Evolutionary conservation across 176 grass and related monocot genomes (phyloP), one percentile per base, ranked within the genome.

Genomic region (Urochloa ruziziensis): DNA sequence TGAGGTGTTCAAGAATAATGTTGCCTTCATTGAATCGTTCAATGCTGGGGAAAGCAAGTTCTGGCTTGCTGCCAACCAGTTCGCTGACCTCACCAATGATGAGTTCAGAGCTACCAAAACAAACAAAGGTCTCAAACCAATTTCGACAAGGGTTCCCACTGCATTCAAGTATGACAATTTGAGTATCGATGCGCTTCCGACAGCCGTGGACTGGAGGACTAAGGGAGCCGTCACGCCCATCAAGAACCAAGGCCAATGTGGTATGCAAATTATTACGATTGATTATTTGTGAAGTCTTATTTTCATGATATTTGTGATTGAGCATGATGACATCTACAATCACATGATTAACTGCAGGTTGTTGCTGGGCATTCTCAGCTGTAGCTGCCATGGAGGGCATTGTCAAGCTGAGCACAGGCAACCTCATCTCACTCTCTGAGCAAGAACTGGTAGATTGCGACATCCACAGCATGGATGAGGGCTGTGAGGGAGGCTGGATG

Each of bases 201-300:
- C n/a, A 2, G 11, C 36, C 2, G 57, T 77, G 5, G 74, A 77
- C 24, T 77, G 36, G 56, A 62, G 74, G 24, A 62, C 14, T 15
- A 44, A 77, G 36, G 74, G 74, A 3, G 56, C 74, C 1, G 56
- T 77, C 74, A 77, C 74, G 21, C 74, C 74, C 8, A 44, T 77
- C 36, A 77, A 77, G 74, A n/a, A 77, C 27, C 74, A 77, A 77
- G 56, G 74, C 15, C 30, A 56, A 36, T 75, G 72, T n/a, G 72
- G 72, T 75, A 56, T 14, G 32, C 24, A 35, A 7, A 73, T 51
- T 51, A 73, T 51, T 32, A 5, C 0, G 7, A 36, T 53, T 21
- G 5, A 21, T 53, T 19, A 53, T 53, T 1, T 6, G 9, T 23
- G 9, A 54, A 9, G 1, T 54, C 19, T 23, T 54, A 7, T 53